These are phyloP conservation scores for Cystobasidium slooffiae DNA, from an alignment of 1,284 basidiomycete species.

Conservation along the genomic window DNA sequence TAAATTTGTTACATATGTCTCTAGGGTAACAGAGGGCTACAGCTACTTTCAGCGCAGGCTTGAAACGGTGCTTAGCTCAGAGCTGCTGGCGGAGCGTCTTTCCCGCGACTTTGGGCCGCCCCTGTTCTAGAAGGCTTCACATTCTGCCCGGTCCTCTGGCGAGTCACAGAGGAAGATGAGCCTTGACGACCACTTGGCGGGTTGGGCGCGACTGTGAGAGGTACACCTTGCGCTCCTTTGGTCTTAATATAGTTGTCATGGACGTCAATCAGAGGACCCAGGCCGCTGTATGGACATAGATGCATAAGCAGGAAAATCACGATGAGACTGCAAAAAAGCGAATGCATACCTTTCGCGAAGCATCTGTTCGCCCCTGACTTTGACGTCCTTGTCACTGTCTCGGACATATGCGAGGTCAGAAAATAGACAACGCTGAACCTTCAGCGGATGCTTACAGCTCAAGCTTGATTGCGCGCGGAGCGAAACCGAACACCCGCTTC, in stretches of 20 bases:
- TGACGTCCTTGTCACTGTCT: slow-evolving; percentile 3
- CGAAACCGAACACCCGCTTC: slow-evolving; percentile 12
- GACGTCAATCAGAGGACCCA: neutral
- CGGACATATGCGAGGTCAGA: neutral
- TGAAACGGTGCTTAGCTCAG: too few species aligned
- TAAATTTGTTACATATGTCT: neutral
- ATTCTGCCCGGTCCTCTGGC: too few species aligned
- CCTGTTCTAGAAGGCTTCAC: too few species aligned
- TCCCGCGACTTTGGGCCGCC: too few species aligned
- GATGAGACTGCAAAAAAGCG: too few species aligned
- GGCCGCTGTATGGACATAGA: neutral
- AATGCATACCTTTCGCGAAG: neutral
- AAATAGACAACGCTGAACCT: neutral
- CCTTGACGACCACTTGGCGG: too few species aligned
- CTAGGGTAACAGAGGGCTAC: too few species aligned
- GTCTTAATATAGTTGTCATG: neutral
- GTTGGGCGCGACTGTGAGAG: neutral
- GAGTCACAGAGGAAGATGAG: too few species aligned
- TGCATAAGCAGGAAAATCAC: neutral
- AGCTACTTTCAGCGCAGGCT: too few species aligned
- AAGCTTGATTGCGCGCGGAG: slow-evolving; percentile 20
- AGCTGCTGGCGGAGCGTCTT: too few species aligned
- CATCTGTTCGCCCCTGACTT: neutral
- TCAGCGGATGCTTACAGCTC: slow-evolving; percentile 9
- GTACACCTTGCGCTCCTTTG: neutral